These are phyloP conservation scores for Ganoderma boninense DNA, from an alignment of 1,284 basidiomycete genomes.

Conservation along the genomic window DNA sequence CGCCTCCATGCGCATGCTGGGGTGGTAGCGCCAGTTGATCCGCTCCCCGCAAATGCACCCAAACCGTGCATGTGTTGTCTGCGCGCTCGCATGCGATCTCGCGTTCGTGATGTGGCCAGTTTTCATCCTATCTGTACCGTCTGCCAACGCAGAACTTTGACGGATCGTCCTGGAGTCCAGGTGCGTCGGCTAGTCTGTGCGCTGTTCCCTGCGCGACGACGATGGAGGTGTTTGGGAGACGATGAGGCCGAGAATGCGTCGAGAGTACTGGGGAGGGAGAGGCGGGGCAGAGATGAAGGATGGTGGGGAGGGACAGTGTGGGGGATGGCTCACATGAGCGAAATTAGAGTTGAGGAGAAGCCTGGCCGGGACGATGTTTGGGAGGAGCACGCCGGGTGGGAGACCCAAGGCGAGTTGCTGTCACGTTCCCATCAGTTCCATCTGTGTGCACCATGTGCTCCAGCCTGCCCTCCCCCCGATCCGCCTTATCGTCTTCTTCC, in stretches of 20 bases:
- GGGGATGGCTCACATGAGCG: slow-evolving; percentile 9
- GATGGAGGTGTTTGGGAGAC: not conserved
- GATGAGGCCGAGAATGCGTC: not conserved
- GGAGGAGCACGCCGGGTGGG: slow-evolving; percentile 8
- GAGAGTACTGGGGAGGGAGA: not conserved
- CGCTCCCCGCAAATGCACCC: not conserved
- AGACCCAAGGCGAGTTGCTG: slow-evolving; percentile 1
- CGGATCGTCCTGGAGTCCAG: slow-evolving; percentile 3
- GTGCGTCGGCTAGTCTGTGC: not conserved
- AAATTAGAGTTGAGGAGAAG: slow-evolving; percentile 6
- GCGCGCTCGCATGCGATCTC: not conserved
- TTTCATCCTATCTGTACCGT: not conserved
- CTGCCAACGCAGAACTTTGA: not conserved
- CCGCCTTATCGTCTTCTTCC: slow-evolving; percentile 27
- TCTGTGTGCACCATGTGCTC: slow-evolving; percentile 27
- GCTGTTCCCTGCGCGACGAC: not conserved
- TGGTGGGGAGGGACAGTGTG: slow-evolving; percentile 11
- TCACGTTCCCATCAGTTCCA: slow-evolving; percentile 26
- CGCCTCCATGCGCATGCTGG: too few species aligned
- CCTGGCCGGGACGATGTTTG: not conserved
- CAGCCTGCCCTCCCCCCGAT: slow-evolving; percentile 14
- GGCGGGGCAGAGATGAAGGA: not conserved
- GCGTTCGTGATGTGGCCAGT: not conserved
- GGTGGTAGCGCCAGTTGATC: not conserved
- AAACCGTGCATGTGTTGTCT: not conserved